Conservation (phyloP, 495 filamentous ascomycete species). For the Staphylotrichum tortipilum region DNA sequence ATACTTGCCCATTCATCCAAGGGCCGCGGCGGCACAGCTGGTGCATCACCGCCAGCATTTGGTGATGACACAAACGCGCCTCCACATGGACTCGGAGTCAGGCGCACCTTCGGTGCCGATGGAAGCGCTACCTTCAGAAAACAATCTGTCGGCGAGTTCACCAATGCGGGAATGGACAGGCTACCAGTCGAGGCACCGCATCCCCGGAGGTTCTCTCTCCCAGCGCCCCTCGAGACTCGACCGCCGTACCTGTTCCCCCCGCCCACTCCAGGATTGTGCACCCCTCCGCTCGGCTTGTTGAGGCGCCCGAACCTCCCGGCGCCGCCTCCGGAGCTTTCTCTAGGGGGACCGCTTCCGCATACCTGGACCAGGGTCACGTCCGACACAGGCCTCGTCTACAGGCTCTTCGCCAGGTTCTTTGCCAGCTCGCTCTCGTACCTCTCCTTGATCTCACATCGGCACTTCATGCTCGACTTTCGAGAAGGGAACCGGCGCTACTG, state of each 20-base stretch:
- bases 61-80: neutral
- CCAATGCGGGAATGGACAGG: too few species aligned
- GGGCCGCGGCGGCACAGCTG: neutral
- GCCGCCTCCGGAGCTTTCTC: neutral
- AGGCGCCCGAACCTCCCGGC: neutral
- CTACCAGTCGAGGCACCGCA: too few species aligned
- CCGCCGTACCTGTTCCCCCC: neutral
- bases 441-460: constrained; percentile 11
- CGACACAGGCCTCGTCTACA: constrained; percentile 15
- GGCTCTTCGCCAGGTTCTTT: constrained; percentile 15
- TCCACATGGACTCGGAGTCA: neutral
- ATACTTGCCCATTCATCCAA: constrained; percentile 13
- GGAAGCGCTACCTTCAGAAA: neutral
- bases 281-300: neutral
- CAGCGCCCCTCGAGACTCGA: neutral
- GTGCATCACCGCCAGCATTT: neutral
- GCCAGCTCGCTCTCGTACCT: constrained; percentile 12
- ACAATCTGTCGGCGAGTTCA: constrained; percentile 2
- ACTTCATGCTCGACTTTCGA: constrained; percentile 17
- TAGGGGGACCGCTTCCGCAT: neutral
- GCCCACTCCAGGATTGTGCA: neutral
- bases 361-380: constrained; percentile 21
- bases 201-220: neutral
- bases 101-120: neutral
- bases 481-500: constrained; percentile 18